Evolutionary conservation across 2,329 filamentous ascomycete genomes (phyloP).

Genomic region (Microcyclospora pomicola): DNA sequence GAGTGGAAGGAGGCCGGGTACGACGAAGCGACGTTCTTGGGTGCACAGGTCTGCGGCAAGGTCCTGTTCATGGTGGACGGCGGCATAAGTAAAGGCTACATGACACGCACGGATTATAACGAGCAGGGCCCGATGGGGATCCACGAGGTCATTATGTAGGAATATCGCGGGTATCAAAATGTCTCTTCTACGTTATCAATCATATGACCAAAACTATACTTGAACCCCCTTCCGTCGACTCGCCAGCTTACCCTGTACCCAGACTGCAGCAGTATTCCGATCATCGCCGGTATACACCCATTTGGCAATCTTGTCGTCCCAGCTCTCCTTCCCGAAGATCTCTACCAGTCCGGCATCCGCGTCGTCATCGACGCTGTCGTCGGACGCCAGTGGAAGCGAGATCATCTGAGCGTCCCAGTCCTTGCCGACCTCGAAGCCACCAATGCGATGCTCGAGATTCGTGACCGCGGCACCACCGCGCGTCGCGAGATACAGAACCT

Average conservation of each 20-base stretch:
- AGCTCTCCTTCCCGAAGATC: constrained; percentile 82
- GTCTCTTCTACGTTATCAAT: too few species aligned
- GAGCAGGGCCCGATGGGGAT: constrained; percentile 51
- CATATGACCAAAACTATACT: background rate
- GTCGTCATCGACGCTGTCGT: constrained; percentile 12
- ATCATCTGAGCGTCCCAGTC: constrained; percentile 86
- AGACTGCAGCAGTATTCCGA: constrained; percentile 74
- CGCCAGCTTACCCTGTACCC: constrained; percentile 75
- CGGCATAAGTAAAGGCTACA: constrained; percentile 52
- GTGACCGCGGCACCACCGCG: constrained; percentile 74
- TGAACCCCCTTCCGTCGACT: constrained; percentile 36
- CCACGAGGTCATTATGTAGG: constrained; percentile 34
- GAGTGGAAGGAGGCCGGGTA: constrained; percentile 69
- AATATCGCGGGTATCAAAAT: background rate
- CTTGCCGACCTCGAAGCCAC: constrained; percentile 74
- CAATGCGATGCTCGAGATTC: constrained; percentile 56
- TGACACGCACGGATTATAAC: constrained; percentile 55
- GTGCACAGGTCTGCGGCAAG: constrained; percentile 73
- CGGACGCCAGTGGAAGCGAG: constrained; percentile 35
- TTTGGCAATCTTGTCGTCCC: constrained; percentile 76
- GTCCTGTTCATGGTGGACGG: constrained; percentile 57
- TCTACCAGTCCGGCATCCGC: constrained; percentile 52
- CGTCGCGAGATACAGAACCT: constrained; percentile 76
- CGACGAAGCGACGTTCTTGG: constrained; percentile 77
- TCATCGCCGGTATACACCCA: constrained; percentile 94